phyloP scores from a whole-genome alignment of 306 rosid genomes.

The Citrullus colocynthis region DNA sequence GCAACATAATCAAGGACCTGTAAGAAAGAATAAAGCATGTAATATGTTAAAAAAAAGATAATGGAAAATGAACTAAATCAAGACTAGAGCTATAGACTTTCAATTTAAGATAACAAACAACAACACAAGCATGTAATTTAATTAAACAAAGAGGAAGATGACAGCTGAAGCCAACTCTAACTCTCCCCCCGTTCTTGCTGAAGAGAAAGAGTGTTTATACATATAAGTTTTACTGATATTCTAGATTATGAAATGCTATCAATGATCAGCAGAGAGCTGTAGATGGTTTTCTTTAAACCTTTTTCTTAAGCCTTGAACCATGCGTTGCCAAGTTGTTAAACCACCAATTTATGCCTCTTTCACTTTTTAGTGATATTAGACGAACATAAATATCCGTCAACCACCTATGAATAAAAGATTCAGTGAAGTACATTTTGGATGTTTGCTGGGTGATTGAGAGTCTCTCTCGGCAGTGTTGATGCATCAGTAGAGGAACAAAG shows the following conservation, averaged over 20 bases:
- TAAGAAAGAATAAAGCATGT: background rate
- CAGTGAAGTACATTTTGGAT: slow-evolving; percentile 35
- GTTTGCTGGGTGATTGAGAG: slow-evolving; percentile 72
- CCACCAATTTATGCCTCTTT: background rate
- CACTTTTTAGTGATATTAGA: background rate
- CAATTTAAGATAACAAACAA: background rate
- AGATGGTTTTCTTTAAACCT: background rate
- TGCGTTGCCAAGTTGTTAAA: background rate
- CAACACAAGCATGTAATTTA: background rate
- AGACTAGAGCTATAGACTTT: background rate
- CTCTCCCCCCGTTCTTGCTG: background rate
- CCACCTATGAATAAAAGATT: background rate
- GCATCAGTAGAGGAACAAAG: slow-evolving; percentile 1
- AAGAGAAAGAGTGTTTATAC: background rate
- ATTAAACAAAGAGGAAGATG: background rate
- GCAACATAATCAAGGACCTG: slow-evolving; percentile 46
- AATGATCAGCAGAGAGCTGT: background rate
- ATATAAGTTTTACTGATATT: background rate
- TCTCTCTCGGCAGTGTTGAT: slow-evolving; percentile 40
- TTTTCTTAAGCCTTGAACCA: background rate
- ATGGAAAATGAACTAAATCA: background rate
- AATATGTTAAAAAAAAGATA: background rate
- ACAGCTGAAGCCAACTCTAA: background rate
- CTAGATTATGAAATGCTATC: background rate
- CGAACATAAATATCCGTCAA: background rate